Conservation (phyloP, 2,329 filamentous ascomycete species). For the Helminthosporium solani region DNA sequence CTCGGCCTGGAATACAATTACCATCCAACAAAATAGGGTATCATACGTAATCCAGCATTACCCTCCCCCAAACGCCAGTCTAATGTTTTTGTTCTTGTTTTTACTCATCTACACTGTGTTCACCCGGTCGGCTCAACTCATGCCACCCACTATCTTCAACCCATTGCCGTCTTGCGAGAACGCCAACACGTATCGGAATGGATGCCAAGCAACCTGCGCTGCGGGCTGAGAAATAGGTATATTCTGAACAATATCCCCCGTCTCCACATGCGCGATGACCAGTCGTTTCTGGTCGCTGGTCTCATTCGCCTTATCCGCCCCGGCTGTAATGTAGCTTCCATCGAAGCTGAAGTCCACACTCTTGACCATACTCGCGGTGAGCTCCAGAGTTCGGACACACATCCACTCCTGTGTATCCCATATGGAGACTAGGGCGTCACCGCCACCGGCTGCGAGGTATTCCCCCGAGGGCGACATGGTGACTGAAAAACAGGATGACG, state of each 20-base stretch:
- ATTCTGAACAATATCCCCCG: conserved; percentile 69
- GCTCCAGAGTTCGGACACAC: conserved; percentile 68
- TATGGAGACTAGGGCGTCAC: conserved; percentile 71
- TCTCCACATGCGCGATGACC: conserved; percentile 71
- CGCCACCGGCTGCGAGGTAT: conserved; percentile 72
- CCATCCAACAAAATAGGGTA: conserved; percentile 1
- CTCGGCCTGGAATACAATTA: background rate
- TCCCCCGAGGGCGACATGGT: conserved; percentile 70
- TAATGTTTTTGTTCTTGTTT: background rate
- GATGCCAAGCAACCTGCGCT: conserved; percentile 73
- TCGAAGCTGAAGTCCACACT: conserved; percentile 78
- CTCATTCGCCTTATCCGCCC: conserved; percentile 74
- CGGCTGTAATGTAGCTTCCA: conserved; percentile 71
- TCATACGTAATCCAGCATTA: background rate
- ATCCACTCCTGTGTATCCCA: conserved; percentile 81
- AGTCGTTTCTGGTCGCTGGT: conserved; percentile 68
- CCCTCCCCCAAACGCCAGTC: conserved; percentile 4
- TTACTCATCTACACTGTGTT: background rate
- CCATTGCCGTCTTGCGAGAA: conserved; percentile 66
- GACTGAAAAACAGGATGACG: conserved; percentile 67
- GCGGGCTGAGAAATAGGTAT: conserved; percentile 67
- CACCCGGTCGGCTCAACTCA: conserved; percentile 23
- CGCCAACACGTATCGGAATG: conserved; percentile 70
- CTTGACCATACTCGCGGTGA: conserved; percentile 68
- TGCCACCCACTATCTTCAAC: conserved; percentile 65